Conservation (phyloP, 2,329 filamentous ascomycete species). For the Fusarium floridanum region DNA sequence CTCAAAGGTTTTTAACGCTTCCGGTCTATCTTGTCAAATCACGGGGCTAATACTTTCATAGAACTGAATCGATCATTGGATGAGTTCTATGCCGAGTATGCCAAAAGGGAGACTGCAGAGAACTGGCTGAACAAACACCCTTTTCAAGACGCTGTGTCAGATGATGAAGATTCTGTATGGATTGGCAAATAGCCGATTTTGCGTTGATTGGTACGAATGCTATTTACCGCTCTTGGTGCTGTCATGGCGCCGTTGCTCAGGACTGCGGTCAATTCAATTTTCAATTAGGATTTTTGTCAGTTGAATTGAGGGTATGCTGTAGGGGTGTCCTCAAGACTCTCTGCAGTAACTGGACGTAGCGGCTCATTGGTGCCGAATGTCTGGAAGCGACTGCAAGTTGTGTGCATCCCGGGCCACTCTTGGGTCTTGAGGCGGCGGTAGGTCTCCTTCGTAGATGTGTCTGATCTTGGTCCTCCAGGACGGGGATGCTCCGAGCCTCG, state of each 20-base stretch:
- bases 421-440: too few relatives aligned
- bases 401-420: too few relatives aligned
- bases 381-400: too few relatives aligned
- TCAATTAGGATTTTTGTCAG: neutral
- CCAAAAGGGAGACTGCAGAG: conserved; percentile 12
- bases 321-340: too few relatives aligned
- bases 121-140: conserved; percentile 18
- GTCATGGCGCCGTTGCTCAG: neutral
- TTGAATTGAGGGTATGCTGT: too few relatives aligned
- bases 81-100: conserved; percentile 22
- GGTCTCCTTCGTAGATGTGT: too few relatives aligned
- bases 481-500: too few relatives aligned
- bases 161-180: conserved; percentile 24
- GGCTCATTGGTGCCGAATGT: too few relatives aligned
- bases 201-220: neutral
- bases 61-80: conserved; percentile 30
- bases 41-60: neutral
- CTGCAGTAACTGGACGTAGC: too few relatives aligned
- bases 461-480: too few relatives aligned
- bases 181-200: neutral
- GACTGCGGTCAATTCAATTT: neutral
- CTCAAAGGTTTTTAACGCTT: conserved; percentile 22
- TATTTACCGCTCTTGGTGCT: neutral
- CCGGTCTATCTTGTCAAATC: neutral
- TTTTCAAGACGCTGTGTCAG: conserved; percentile 22